These are phyloP conservation scores for Piper longum DNA, from an alignment of 164 flowering plant genomes.

Conservation along the genomic window DNA sequence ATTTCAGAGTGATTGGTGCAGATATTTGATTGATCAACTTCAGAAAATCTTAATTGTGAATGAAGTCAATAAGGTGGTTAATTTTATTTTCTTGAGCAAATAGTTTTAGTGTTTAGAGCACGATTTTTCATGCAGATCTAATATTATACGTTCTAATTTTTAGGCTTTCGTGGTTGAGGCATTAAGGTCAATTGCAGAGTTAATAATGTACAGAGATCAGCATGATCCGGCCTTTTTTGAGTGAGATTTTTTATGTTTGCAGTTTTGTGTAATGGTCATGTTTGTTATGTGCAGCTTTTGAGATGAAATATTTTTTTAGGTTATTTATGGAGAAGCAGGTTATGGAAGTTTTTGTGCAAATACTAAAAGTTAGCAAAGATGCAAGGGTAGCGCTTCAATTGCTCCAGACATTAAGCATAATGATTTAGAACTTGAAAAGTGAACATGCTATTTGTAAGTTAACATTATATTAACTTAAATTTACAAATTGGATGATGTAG, in stretches of 20 bases:
- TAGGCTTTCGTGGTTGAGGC: conserved; percentile 94
- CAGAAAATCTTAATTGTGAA: conserved; percentile 64
- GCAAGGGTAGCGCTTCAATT: conserved; percentile 68
- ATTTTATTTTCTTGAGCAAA: background rate
- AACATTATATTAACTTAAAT: background rate
- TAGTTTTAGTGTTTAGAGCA: background rate
- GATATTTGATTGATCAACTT: conserved; percentile 76
- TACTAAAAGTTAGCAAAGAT: conserved; percentile 55
- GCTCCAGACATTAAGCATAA: conserved; percentile 89
- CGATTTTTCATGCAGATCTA: background rate
- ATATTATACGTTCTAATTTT: background rate
- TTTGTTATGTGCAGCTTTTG: background rate
- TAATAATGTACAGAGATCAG: conserved; percentile 95
- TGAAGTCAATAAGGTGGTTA: conserved; percentile 79
- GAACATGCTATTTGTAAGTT: conserved; percentile 95
- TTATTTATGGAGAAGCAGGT: conserved; percentile 98
- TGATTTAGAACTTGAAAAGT: conserved; percentile 86
- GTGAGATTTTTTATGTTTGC: conserved; percentile 34
- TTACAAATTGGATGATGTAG: background rate
- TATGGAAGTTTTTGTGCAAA: conserved; percentile 82
- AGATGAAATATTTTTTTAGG: conserved; percentile 25
- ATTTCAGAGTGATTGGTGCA: conserved; percentile 14
- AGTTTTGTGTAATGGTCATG: background rate
- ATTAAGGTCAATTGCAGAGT: conserved; percentile 83
- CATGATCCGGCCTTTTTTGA: conserved; percentile 84